Conservation (phyloP, 1,284 basidiomycete genomes). For the Takashimella tepidaria region DNA sequence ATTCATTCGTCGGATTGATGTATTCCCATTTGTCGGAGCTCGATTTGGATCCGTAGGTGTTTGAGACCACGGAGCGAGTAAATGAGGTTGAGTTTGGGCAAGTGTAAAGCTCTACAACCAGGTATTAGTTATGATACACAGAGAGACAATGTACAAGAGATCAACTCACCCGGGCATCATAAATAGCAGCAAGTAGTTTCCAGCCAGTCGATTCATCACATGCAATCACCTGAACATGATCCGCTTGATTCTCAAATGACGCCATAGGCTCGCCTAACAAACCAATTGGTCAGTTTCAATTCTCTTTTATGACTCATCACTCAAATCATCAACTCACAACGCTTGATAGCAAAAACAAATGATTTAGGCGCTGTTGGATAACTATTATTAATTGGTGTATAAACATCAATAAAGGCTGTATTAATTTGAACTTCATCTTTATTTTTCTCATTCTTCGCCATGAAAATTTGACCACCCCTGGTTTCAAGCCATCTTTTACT, state of each 20-base stretch:
- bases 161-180: constrained; percentile 18
- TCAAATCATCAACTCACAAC: constrained; percentile 27
- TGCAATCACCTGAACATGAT: constrained; percentile 77
- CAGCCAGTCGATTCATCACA: constrained; percentile 53
- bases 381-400: constrained; percentile 59
- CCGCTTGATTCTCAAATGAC: constrained; percentile 74
- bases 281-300: constrained; percentile 2
- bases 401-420: constrained; percentile 73
- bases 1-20: not conserved
- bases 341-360: constrained; percentile 78
- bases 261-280: constrained; percentile 75
- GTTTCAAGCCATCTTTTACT: constrained; percentile 79
- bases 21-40: too few species aligned
- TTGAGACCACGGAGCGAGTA: not conserved
- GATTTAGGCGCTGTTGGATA: constrained; percentile 61
- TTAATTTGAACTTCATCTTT: constrained; percentile 61
- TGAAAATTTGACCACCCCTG: constrained; percentile 72
- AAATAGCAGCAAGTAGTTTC: constrained; percentile 36
- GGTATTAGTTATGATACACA: too few species aligned
- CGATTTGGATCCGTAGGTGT: too few species aligned
- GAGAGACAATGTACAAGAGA: too few species aligned
- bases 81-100: not conserved
- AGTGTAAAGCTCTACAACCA: not conserved
- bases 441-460: constrained; percentile 78
- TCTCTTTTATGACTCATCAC: not conserved